Base-by-base conservation (phyloP, 306 rosid species). In the Dryas alaskensis region DNA sequence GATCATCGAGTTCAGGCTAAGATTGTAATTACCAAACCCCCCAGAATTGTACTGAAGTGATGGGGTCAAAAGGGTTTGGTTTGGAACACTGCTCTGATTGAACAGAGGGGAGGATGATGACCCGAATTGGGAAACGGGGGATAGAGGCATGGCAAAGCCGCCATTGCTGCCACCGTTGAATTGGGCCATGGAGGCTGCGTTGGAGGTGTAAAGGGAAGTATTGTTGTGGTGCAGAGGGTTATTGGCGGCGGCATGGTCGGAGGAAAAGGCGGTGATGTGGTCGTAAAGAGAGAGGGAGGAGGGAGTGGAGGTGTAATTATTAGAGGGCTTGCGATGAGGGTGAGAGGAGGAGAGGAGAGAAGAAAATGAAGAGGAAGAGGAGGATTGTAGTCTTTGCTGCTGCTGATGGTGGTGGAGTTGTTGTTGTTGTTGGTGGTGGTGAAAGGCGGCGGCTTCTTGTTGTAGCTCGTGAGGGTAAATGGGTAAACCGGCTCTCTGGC, bases 401-500 rank as follows among this genome's bases (percentile, higher is more conserved):
- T 66, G 79, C 12, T 48, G 53, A 4, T 54, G 62, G 27, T 65
- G 73, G 3, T 54, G 71, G 1, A 51, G 74, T 0, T 37, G 84
- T 31, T 31, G 31, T 27, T 39, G 19, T 0, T 78, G 80, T 0
- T 77, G 81, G 6, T 67, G 78, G 40, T 62, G 65, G 16, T 75
- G 82, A 70, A 65, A 84, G 4, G 84, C 74, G 16, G 67, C 31
- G 25, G 60, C 67, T 77, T 82, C 84, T 16, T 80, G 81, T 52
- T 78, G 86, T 0, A 87, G 22, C 25, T 87, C 86, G 0, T 79
- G 89, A 17, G 94, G 96, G 49, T 91, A 89, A 31, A 88, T 39
- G 4, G 98, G 92, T 27, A 89, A 83, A 2, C 98, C 94, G 25
- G 87, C 87, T 84, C 94, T 82, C 59, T 82, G 91, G 11, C 90